These are phyloP conservation scores for Penicillium pulvis DNA, from an alignment of 495 filamentous ascomycete genomes.

Conservation along the genomic window DNA sequence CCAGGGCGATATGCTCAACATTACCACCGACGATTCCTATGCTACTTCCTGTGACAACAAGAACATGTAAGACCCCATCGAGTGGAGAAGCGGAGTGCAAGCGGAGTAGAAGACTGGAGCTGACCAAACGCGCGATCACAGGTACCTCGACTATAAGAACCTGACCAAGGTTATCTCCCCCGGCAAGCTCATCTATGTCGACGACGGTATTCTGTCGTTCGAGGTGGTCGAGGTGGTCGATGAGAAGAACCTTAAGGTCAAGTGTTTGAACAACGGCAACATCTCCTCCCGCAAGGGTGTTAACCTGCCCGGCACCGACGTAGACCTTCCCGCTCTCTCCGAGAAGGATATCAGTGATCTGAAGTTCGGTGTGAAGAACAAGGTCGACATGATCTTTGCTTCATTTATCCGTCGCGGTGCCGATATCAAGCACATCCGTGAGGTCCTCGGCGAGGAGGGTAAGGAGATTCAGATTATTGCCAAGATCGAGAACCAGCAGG, in stretches of 20 bases:
- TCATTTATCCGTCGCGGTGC: slow-evolving; percentile 94
- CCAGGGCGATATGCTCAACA: slow-evolving; percentile 80
- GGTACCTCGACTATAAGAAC: slow-evolving; percentile 99
- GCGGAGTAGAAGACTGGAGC: neutral
- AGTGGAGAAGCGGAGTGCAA: neutral
- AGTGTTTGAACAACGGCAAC: slow-evolving; percentile 93
- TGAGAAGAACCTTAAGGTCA: slow-evolving; percentile 79
- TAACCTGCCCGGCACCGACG: slow-evolving; percentile 97
- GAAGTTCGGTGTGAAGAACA: slow-evolving; percentile 94
- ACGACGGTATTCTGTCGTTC: slow-evolving; percentile 95
- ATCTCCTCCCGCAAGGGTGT: slow-evolving; percentile 99
- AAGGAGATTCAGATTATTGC: slow-evolving; percentile 98
- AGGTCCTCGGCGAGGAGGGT: slow-evolving; percentile 88
- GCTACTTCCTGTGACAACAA: slow-evolving; percentile 77
- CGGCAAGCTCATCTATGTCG: slow-evolving; percentile 97
- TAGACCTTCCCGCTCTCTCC: slow-evolving; percentile 96
- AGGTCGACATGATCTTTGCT: slow-evolving; percentile 98
- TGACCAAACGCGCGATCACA: slow-evolving; percentile 36
- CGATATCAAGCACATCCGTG: slow-evolving; percentile 90
- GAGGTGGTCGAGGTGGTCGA: slow-evolving; percentile 87
- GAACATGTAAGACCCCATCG: slow-evolving; percentile 75
- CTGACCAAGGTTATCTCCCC: slow-evolving; percentile 95
- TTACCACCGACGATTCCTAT: slow-evolving; percentile 97
- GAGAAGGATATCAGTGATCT: slow-evolving; percentile 97
- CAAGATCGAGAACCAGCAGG: slow-evolving; percentile 99